These are phyloP conservation scores for Cryphonectria carpinicola DNA, from an alignment of 2,329 filamentous ascomycete species.

Conservation along the genomic window DNA sequence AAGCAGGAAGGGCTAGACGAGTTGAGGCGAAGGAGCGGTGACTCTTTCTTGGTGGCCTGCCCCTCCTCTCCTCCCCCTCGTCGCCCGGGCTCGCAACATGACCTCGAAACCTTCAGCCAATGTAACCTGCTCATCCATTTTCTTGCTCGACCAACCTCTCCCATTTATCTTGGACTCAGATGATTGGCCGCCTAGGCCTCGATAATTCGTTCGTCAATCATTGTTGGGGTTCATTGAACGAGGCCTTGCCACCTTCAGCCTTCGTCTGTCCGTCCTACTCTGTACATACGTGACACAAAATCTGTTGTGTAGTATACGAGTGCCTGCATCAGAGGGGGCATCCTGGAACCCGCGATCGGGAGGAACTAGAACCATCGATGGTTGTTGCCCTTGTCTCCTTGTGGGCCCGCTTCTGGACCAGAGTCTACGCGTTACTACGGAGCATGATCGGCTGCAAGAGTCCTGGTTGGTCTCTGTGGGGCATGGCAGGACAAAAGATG, in stretches of 20 bases:
- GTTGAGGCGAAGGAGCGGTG: not conserved
- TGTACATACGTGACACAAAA: not conserved
- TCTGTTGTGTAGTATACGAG: not conserved
- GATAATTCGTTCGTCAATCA: not conserved
- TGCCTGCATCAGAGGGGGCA: not conserved
- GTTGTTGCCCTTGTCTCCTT: not conserved
- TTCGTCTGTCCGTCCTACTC: not conserved
- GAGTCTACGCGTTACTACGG: not conserved
- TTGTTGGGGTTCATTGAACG: not conserved
- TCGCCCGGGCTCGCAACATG: not conserved
- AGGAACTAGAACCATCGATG: not conserved
- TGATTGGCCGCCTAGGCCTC: not conserved
- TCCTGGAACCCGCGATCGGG: not conserved
- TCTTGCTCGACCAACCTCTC: not conserved
- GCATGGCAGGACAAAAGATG: not conserved
- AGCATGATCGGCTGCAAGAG: conserved; percentile 2
- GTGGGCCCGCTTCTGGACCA: conserved; percentile 1
- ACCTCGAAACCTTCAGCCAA: not conserved
- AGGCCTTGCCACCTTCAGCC: not conserved
- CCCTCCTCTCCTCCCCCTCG: not conserved
- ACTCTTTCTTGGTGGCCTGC: no score
- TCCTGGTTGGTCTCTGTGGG: not conserved
- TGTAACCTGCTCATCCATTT: not conserved
- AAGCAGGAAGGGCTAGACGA: not conserved
- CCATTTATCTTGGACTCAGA: not conserved